Evolutionary conservation across 768 basidiomycete genomes (phyloP).

Genomic region (Naganishia randhawae): DNA sequence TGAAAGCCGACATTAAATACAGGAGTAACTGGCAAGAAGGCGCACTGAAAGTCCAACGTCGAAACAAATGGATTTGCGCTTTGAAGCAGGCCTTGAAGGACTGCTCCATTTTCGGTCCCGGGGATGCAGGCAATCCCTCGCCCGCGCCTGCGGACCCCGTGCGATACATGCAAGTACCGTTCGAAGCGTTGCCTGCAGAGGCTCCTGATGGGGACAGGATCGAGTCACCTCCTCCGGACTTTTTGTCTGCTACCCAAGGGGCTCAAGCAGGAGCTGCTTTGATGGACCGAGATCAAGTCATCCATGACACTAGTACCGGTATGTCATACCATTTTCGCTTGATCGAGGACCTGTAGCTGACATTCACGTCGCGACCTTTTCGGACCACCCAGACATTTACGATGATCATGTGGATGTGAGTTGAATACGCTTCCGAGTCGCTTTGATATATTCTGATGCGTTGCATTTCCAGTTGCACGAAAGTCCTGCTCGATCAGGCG

Average conservation of each 20-base stretch:
- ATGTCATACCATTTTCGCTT: neutral
- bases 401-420: conserved; percentile 29
- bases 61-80: conserved; percentile 89
- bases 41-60: conserved; percentile 64
- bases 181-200: conserved; percentile 52
- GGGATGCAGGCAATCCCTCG: conserved; percentile 50
- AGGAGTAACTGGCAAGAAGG: conserved; percentile 82
- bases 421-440: neutral
- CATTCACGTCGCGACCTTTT: neutral
- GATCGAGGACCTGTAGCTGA: neutral
- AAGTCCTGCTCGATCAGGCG: conserved; percentile 15
- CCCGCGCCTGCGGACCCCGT: conserved; percentile 56
- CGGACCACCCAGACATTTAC: conserved; percentile 6
- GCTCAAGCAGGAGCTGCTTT: conserved; percentile 56
- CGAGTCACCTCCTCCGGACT: conserved; percentile 44
- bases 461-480: conserved; percentile 15
- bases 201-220: conserved; percentile 41
- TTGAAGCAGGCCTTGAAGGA: conserved; percentile 65
- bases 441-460: neutral
- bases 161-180: conserved; percentile 70
- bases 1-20: conserved; percentile 79
- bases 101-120: conserved; percentile 61
- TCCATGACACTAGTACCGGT: conserved; percentile 48
- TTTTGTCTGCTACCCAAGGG: conserved; percentile 44
- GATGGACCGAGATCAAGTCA: conserved; percentile 57